phyloP scores from a whole-genome alignment of 176 grass and related monocot species.

The Oryza coarctata region DNA sequence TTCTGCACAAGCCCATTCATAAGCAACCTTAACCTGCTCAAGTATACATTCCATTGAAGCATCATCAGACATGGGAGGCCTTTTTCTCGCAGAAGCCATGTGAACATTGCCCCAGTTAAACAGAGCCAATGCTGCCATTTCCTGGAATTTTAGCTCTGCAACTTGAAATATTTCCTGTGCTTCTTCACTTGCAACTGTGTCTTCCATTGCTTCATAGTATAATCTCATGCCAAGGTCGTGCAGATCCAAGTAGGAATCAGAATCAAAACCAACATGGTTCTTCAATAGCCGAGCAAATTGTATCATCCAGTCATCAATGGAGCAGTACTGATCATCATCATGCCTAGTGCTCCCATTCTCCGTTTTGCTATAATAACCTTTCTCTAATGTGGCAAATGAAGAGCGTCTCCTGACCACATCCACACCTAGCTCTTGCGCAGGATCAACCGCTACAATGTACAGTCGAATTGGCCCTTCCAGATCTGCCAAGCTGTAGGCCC shows the following conservation, averaged over 20 bases:
- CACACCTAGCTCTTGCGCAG: constrained; percentile 45
- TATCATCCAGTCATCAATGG: constrained; percentile 60
- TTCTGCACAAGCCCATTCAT: constrained; percentile 55
- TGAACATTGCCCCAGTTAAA: constrained; percentile 83
- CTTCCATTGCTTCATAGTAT: constrained; percentile 76
- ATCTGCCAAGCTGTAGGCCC: constrained; percentile 44
- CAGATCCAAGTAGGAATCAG: constrained; percentile 64
- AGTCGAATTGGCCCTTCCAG: constrained; percentile 42
- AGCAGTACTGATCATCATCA: constrained; percentile 35
- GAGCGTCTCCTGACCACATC: constrained; percentile 40
- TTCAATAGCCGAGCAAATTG: constrained; percentile 61
- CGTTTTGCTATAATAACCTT: constrained; percentile 27
- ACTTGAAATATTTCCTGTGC: constrained; percentile 62
- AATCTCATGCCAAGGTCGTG: constrained; percentile 61
- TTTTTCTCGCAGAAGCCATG: constrained; percentile 74
- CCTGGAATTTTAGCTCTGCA: constrained; percentile 65
- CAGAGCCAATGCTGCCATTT: constrained; percentile 63
- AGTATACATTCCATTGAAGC: constrained; percentile 45
- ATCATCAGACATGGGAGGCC: constrained; percentile 52
- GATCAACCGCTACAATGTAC: constrained; percentile 52
- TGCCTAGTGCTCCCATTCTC: constrained; percentile 39
- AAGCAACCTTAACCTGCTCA: constrained; percentile 49
- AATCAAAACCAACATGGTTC: constrained; percentile 59
- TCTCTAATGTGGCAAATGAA: constrained; percentile 41
- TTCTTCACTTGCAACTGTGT: constrained; percentile 61